phyloP scores from a whole-genome alignment of 805 yeast genomes.

The Yarrowia sp. region DNA sequence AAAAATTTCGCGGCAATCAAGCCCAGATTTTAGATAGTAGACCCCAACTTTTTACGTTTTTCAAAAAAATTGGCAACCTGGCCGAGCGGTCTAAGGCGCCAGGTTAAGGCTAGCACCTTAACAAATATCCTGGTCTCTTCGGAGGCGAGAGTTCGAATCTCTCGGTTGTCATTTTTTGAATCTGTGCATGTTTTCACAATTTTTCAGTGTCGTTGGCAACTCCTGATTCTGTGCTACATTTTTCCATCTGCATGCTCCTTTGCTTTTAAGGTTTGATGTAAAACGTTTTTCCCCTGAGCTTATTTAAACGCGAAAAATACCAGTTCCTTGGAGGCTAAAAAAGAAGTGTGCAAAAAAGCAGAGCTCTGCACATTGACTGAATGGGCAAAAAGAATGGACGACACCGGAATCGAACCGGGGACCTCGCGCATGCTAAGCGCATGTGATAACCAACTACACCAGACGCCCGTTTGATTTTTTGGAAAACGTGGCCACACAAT shows the following conservation, averaged over 20 bases:
- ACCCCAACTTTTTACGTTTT: not conserved
- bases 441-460: conserved; percentile 37
- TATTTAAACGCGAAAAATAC: not conserved
- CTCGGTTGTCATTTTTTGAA: conserved; percentile 20
- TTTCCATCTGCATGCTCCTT: not conserved
- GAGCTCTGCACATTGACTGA: too few relatives aligned
- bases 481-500: not conserved
- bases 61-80: conserved; percentile 28
- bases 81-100: conserved; percentile 40
- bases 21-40: not conserved
- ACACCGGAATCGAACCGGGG: conserved; percentile 38
- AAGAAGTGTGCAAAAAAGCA: not conserved
- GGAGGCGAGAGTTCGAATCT: conserved; percentile 38
- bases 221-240: not conserved
- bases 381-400: conserved; percentile 16
- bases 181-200: not conserved
- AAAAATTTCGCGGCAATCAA: not conserved
- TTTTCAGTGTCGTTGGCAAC: not conserved
- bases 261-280: not conserved
- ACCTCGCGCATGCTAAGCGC: conserved; percentile 38
- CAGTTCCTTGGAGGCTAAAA: not conserved
- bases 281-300: conserved; percentile 1
- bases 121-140: conserved; percentile 38
- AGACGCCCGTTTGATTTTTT: conserved; percentile 19
- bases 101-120: conserved; percentile 38